Conservation (phyloP, 768 basidiomycete species). For the Tricholoma furcatifolium region DNA sequence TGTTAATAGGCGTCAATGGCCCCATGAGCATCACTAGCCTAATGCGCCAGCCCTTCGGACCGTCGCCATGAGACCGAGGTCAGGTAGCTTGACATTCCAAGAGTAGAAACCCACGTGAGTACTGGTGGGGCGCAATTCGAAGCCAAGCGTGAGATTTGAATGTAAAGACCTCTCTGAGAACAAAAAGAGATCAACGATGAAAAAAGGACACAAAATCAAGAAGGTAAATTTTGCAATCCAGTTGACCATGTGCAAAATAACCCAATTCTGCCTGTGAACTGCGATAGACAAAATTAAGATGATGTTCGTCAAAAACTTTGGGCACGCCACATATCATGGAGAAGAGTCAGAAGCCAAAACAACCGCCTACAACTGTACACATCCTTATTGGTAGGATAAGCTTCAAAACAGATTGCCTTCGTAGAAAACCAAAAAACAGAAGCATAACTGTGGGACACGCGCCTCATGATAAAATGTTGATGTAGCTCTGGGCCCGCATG, state of each 20-base stretch:
- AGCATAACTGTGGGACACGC: too few relatives aligned
- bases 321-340: constrained; percentile 11
- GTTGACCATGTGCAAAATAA: constrained; percentile 2
- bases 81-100: too few relatives aligned
- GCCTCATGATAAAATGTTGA: too few relatives aligned
- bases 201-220: background rate
- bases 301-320: background rate
- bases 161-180: constrained; percentile 1
- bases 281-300: background rate
- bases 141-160: constrained; percentile 3
- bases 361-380: background rate
- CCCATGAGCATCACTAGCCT: too few relatives aligned
- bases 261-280: background rate
- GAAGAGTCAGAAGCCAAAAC: background rate
- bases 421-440: too few relatives aligned
- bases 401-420: too few relatives aligned
- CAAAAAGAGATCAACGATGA: constrained; percentile 9
- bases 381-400: background rate
- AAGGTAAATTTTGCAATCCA: background rate
- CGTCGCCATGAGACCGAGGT: too few relatives aligned
- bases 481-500: too few relatives aligned
- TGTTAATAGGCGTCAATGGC: too few relatives aligned
- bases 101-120: constrained; percentile 1
- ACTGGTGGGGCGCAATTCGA: constrained; percentile 2
- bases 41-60: too few relatives aligned